A percentile compares a stretch with the other conserved stretches of the same genome.
phyloP scores from a whole-genome alignment of 768 basidiomycete species.

The Coprinopsis strossmayeri region DNA sequence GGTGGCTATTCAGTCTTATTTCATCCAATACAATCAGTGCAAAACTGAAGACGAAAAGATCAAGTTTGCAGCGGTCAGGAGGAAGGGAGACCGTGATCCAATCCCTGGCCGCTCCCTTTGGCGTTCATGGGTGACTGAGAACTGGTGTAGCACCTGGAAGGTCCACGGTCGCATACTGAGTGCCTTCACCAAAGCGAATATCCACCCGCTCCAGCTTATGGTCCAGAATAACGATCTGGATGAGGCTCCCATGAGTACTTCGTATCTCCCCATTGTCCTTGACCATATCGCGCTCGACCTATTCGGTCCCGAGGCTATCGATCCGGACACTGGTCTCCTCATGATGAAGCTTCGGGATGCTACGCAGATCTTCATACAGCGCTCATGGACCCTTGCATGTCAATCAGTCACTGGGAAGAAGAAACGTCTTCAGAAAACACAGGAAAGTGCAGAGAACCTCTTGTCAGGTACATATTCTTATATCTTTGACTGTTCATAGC shows the following conservation, averaged over 20 bases:
- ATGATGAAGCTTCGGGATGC: background rate
- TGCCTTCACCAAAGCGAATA: slow-evolving; percentile 5
- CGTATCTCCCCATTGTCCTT: background rate
- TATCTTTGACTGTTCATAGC: too few relatives aligned
- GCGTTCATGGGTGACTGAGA: slow-evolving; percentile 9
- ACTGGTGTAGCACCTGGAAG: slow-evolving; percentile 10
- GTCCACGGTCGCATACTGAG: slow-evolving; percentile 13
- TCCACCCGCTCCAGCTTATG: slow-evolving; percentile 13
- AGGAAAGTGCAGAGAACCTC: background rate
- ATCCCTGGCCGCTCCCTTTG: slow-evolving; percentile 14
- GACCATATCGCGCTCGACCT: background rate
- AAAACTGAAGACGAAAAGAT: background rate
- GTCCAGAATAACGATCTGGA: background rate
- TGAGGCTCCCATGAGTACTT: background rate
- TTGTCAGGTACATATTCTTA: background rate
- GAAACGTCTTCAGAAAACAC: background rate
- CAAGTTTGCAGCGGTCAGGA: background rate
- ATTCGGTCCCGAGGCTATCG: background rate
- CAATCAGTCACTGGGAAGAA: background rate
- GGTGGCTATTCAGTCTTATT: slow-evolving; percentile 11
- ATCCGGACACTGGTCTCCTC: background rate
- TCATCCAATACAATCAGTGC: slow-evolving; percentile 8
- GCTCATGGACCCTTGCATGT: background rate
- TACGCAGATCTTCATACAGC: background rate
- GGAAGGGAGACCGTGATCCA: background rate